phyloP scores from a whole-genome alignment of 2,329 filamentous ascomycete genomes.

The Zymoseptoria crescenta region DNA sequence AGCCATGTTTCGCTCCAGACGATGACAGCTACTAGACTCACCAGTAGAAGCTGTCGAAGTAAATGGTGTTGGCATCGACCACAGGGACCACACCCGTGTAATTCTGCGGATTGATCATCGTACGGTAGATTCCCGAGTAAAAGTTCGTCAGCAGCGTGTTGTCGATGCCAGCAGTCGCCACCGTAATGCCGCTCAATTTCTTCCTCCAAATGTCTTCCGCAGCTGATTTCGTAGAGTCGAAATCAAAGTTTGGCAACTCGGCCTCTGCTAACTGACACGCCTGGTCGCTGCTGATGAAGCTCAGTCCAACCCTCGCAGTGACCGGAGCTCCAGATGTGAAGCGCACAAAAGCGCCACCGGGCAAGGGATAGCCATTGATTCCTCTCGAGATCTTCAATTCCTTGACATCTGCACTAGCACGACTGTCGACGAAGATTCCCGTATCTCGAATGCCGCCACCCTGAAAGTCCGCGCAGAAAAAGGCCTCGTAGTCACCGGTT shows the following conservation, averaged over 20 bases:
- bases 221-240: constrained; percentile 30
- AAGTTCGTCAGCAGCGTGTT: constrained; percentile 21
- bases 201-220: constrained; percentile 34
- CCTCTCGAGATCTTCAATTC: constrained; percentile 27
- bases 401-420: constrained; percentile 39
- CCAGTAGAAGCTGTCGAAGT: constrained; percentile 25
- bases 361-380: constrained; percentile 33
- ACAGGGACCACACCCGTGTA: constrained; percentile 40
- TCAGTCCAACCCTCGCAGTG: constrained; percentile 54
- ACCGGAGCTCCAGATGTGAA: constrained; percentile 40
- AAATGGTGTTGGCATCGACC: constrained; percentile 13
- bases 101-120: constrained; percentile 40
- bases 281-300: constrained; percentile 54
- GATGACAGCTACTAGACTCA: background rate
- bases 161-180: constrained; percentile 31
- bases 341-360: constrained; percentile 33
- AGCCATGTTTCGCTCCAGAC: no score
- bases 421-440: constrained; percentile 46
- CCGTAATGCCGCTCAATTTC: constrained; percentile 33
- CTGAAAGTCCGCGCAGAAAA: constrained; percentile 54
- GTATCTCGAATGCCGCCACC: constrained; percentile 40
- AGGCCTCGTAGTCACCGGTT: constrained; percentile 48
- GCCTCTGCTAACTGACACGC: constrained; percentile 52
- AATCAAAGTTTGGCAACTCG: constrained; percentile 55
- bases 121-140: constrained; percentile 47